Base-by-base conservation (phyloP, 495 filamentous ascomycete genomes). In the Podospora pseudoanserina region DNA sequence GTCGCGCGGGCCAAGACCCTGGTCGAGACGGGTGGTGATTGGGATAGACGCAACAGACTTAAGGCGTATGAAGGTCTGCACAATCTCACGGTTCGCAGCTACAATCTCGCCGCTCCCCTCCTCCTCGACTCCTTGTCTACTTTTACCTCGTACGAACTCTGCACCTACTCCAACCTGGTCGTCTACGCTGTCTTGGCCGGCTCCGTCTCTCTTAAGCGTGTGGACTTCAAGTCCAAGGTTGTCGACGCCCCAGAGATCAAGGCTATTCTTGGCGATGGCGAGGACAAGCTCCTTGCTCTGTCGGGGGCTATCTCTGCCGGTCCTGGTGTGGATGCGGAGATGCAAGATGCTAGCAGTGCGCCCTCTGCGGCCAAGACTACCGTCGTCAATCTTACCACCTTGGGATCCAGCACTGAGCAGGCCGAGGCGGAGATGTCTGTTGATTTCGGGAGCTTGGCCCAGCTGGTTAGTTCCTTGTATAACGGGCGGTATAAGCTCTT, bases 191-290 rank as follows among this genome's bases (percentile, higher is more conserved):
- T 98, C 56, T 88, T 99, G 59, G 93, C 95, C 53, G 95, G 95
- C 65, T 95, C 94, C 4, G 87, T 98, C 64, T 94, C 94, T 34
- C 85, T 99, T 64, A 97, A 97, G 83, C 89, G 95, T 57, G 92
- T 98, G 13, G 95, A 99, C 79, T 99, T 99, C 85, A 99, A 99
- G 83, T 91, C 90, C 66, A 97, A 97, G 81, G 95, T 99, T 20
- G 92, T 97, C 57, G 95, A 99, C 78, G 96, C 95, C 15, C 94
- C 95, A 3, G 95, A 99, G 80, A 97, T 98, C 83, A 92, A 92
- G 79, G 96, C 95, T 19, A 94, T 99, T 61, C 85, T 99, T 9
- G 95, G 96, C 65, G 89, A 93, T 72, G 88, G 90, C 27, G 92
- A 94, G 65, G 94, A 97, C 71, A 92, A 91, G 73, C 79, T 96